phyloP scores from a whole-genome alignment of 2,329 filamentous ascomycete genomes.

The Colletotrichum brevisporum region DNA sequence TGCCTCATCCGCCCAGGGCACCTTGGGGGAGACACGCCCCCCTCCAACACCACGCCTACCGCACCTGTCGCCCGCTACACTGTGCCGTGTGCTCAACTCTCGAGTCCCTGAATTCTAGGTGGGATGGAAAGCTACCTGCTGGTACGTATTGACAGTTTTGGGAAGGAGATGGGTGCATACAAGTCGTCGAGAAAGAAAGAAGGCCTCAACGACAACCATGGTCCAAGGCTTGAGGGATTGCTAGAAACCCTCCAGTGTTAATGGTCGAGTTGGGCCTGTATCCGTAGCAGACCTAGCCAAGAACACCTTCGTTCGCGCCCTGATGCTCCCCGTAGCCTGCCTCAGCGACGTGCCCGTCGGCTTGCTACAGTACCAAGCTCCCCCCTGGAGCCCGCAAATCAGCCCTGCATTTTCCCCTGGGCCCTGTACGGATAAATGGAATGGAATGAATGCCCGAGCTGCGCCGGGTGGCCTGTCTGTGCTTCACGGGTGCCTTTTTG shows the following conservation, averaged over 20 bases:
- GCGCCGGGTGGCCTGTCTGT: slow-evolving; percentile 26
- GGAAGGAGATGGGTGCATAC: neutral
- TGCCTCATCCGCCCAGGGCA: slow-evolving; percentile 3
- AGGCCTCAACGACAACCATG: too few relatives aligned
- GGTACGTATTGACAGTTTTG: neutral
- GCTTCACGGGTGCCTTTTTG: slow-evolving; percentile 31
- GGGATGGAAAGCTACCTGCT: neutral
- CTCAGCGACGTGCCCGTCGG: slow-evolving; percentile 14
- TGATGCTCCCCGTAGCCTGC: neutral
- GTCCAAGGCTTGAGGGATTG: too few relatives aligned
- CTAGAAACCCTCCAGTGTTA: too few relatives aligned
- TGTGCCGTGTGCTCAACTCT: slow-evolving; percentile 17
- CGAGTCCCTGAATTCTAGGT: slow-evolving; percentile 14
- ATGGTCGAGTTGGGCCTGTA: too few relatives aligned
- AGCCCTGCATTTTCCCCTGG: slow-evolving; percentile 33
- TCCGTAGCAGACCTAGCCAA: too few relatives aligned
- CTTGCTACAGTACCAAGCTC: slow-evolving; percentile 34
- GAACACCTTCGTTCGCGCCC: neutral
- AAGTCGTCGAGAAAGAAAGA: too few relatives aligned
- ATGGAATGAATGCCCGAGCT: neutral
- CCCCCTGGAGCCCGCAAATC: slow-evolving; percentile 36
- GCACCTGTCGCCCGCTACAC: slow-evolving; percentile 1
- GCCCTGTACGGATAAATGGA: slow-evolving; percentile 3
- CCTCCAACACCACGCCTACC: slow-evolving; percentile 28
- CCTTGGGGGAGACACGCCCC: slow-evolving; percentile 27